Evolutionary conservation across 192 early-diverging fungal genomes (phyloP), one percentile per base, ranked within the genome.

Genomic region (Jimgerdemannia flammicorona): DNA sequence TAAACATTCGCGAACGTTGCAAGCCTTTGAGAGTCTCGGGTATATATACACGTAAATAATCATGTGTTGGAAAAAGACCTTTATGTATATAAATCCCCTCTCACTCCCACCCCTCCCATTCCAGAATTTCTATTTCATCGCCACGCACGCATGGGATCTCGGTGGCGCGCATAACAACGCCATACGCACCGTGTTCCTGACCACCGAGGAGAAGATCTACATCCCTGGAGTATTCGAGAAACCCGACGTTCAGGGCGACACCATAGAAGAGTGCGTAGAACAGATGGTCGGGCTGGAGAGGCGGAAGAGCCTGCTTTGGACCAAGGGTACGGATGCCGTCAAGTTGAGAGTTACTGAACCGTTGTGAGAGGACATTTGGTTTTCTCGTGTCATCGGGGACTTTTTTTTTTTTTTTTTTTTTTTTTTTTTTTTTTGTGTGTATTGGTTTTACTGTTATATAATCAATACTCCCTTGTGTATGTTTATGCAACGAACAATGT

Each of bases 51-150:
- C n/a, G n/a, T n/a, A n/a, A n/a, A n/a, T 40, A 43, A 39, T 0
- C 43, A 44, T 29, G 20, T 3, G 17, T 54, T 7, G 8, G 67
- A 54, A 1, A 40, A 4, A 3, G 44, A 20, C 42, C 7, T 3
- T 4, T 3, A 14, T 20, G 11, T 43, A 6, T 29, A 29, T 17
- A 19, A 54, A 44, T 70, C 20, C 44, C 19, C 41, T 63, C 42
- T 9, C 14, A 71, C 10, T 64, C 29, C 29, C 29, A 29, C 29
- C 29, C 29, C 29, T 29, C 29, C 29, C 29, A 29, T 3, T 10
- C 17, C 59, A 81, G 80, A 75, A 67, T 18, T 81, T 81, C 75
- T 81, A 81, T 70, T 70, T 81, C 66, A 66, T 81, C 4, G 63
- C 76, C 14, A 65, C 65, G 1, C 73, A 81, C 75, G 72, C 80